Base-by-base conservation (phyloP, 177 flowering plant species). In the Tripterygium wilfordii region DNA sequence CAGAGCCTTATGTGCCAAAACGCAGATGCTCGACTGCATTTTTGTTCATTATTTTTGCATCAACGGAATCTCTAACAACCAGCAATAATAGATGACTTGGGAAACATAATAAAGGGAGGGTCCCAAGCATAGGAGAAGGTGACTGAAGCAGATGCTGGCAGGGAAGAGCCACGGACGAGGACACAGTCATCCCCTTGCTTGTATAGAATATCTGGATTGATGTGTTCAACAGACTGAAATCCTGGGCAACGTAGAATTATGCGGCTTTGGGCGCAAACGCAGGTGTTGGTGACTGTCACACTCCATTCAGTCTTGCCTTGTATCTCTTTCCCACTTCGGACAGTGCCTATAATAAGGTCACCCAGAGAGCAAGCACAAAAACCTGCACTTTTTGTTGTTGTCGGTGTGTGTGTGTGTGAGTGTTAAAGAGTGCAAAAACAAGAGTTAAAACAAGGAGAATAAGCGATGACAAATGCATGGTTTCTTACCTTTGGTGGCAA, bases 321-420 rank as follows among this genome's bases (percentile, higher is more conserved):
- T 5, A 36, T 10, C n/a, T n/a, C n/a, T n/a, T n/a, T 18, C 15
- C 49, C 53, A 57, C 49, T 57, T 50, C n/a, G n/a, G n/a, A n/a
- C n/a, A n/a, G n/a, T n/a, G 7, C 19, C 6, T 3, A 61, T 30
- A 14, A 8, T 13, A 2, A 58, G 13, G 15, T 45, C 18, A 0
- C 10, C 21, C 1, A 21, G 3, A 1, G 49, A 5, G 51, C 72
- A 67, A 12, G 41, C 36, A 4, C 67, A 26, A 7, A 13, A 19
- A 9, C 54, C 61, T 57, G 40, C 47, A 31, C 1, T 5, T 2
- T 21, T 4, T n/a, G n/a, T n/a, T n/a, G n/a, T n/a, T n/a, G n/a
- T n/a, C n/a, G n/a, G n/a, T n/a, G n/a, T n/a, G n/a, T n/a, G n/a
- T n/a, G n/a, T n/a, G n/a, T n/a, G n/a, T n/a, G n/a, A n/a, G n/a